Evolutionary conservation across 805 yeast species (phyloP).

Genomic region (Candida piceae): DNA sequence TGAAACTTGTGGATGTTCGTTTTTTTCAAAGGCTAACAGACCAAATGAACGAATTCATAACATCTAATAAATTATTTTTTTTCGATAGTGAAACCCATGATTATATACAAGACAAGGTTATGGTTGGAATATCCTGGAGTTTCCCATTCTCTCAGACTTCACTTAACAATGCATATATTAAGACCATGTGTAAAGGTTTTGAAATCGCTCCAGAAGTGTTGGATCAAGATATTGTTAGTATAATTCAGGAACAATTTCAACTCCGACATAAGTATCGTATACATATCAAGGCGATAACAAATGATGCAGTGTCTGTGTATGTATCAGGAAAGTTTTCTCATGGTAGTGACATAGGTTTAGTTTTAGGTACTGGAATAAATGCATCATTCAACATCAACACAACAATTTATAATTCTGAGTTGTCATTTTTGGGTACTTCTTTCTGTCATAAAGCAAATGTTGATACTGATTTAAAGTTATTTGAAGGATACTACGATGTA

Average conservation of each 20-base stretch:
- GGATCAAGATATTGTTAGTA: constrained; percentile 35
- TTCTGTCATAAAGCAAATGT: constrained; percentile 33
- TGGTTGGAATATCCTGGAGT: constrained; percentile 51
- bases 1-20: constrained; percentile 34
- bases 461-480: constrained; percentile 35
- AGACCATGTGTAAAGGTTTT: constrained; percentile 61
- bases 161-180: constrained; percentile 41
- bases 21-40: constrained; percentile 42
- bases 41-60: constrained; percentile 29
- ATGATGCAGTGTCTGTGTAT: constrained; percentile 62
- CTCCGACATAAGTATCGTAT: constrained; percentile 25
- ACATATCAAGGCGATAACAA: constrained; percentile 43
- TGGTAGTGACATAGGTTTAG: constrained; percentile 45
- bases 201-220: constrained; percentile 37
- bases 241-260: constrained; percentile 35
- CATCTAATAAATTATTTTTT: constrained; percentile 2
- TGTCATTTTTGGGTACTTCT: constrained; percentile 48
- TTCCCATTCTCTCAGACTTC: constrained; percentile 44
- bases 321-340: constrained; percentile 41
- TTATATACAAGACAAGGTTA: no score
- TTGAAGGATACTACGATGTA: constrained; percentile 10
- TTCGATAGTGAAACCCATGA: constrained; percentile 5
- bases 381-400: constrained; percentile 37
- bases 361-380: constrained; percentile 67
- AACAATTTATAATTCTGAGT: constrained; percentile 43